Evolutionary conservation across 2,329 filamentous ascomycete species (phyloP), one percentile per base, ranked within the genome.

Genomic region (Trichoderma sp.): DNA sequence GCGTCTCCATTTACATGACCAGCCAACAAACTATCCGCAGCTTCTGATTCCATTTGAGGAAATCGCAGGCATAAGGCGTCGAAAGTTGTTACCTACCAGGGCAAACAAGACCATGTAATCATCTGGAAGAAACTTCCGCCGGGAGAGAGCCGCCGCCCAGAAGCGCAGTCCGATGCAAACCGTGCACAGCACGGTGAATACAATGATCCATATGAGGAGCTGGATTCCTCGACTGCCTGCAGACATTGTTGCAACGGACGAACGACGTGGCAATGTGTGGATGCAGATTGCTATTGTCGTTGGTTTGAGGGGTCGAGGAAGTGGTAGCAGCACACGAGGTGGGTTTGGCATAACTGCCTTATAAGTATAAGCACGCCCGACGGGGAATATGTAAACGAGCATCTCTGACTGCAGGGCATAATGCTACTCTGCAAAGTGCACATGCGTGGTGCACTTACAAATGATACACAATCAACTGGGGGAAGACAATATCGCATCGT

Each of bases 71-170:
- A 53, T 23, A 13, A 23, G 47, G 11, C 20, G 20, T 53, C 47
- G 11, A 53, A 53, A 53, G 20, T 6, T 23, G 47, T 13, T 53
- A 74, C 76, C 71, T 71, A 78, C 77, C 43, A 74, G 76, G 1
- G 75, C 75, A 26, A 76, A 67, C 2, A 75, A 34, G 11, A 74
- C 73, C 34, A 74, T 74, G 36, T 50, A 55, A 32, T 78, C 77
- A 28, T 78, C 23, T 30, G 28, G 23, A 58, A 58, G 47, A 5
- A 23, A 1, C 26, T 15, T 30, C 7, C 55, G 55, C 26, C 77
- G 5, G 55, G 61, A 36, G 64, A 74, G 11, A 78, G 63, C 7
- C 17, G 71, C 73, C 6, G 77, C 71, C 77, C 74, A 77, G 66
- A 75, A 75, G 17, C 77, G 76, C 66, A 78, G 30, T 13, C 23